Evolutionary conservation across 139 green algal species (phyloP), one percentile per base, ranked within the genome.

Genomic region (Haematococcus sp.): DNA sequence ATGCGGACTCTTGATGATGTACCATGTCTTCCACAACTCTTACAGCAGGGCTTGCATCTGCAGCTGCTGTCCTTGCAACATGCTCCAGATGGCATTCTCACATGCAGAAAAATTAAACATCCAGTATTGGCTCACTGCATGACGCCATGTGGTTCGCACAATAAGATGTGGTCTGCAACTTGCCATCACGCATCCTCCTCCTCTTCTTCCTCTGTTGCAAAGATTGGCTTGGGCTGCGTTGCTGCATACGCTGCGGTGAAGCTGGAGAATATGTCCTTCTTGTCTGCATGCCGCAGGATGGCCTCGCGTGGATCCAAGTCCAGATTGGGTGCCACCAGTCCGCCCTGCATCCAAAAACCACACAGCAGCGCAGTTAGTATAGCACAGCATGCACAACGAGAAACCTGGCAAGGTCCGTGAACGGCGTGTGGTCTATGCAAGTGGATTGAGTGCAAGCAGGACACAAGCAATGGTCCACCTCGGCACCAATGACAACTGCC

Each of bases 171-270:
- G n/a, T n/a, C n/a, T n/a, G n/a, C n/a, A n/a, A n/a, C n/a, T n/a
- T n/a, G n/a, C n/a, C n/a, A n/a, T 56, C 59, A 27, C 9, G 66
- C 58, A 61, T 88, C 63, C n/a, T 84, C 83, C 23, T 92, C 82
- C 31, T 92, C 84, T 27, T 92, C 90, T 1, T 90, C 81, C 20
- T 86, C 82, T 58, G 93, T 69, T 17, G 83, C 84, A 82, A 87
- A 96, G 4, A 97, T 88, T 0, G 77, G 83, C 55, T 86, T 79
- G 1, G 92, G 92, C 83, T 97, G 93, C 3, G 93, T 97, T 23
- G 86, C 79, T 1, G 68, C 51, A 64, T 97, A 97, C 0, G 92
- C 91, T 0, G 76, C 74, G 2, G 89, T 93, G 65, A 89, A 91
- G 3, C 44, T 25, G 11, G 44, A 71, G 33, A 93, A 89, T 28